Percentiles rank a stretch among this genome's conserved stretches.
phyloP scores from a whole-genome alignment of 768 basidiomycete species.

The Trametes cubensis region DNA sequence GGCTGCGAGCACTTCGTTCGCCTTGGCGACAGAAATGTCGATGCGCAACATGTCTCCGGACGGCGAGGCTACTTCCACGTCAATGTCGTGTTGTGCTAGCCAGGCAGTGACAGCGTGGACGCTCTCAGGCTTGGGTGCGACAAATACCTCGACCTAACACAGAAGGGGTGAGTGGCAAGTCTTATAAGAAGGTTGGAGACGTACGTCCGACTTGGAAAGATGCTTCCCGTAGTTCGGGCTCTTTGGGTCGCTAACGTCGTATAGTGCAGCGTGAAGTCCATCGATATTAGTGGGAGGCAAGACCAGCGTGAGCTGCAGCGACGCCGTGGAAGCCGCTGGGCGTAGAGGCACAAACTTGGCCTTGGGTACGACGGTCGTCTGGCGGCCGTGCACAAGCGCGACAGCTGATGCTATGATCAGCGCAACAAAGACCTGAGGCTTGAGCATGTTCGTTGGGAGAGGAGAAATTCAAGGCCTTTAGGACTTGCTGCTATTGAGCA shows the following conservation, averaged over 20 bases:
- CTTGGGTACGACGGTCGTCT: background rate
- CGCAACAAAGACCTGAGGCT: background rate
- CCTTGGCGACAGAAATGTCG: background rate
- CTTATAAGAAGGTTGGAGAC: background rate
- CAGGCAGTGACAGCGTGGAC: conserved; percentile 15
- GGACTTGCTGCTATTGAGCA: background rate
- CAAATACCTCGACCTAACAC: conserved; percentile 13
- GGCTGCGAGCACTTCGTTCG: conserved; percentile 7
- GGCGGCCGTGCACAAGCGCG: background rate
- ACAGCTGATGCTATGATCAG: background rate
- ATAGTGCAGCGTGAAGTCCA: conserved; percentile 37
- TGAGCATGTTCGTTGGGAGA: background rate
- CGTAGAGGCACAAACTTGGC: conserved; percentile 1
- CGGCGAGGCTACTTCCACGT: background rate
- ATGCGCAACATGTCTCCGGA: background rate
- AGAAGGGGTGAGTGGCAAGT: background rate
- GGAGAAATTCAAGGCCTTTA: background rate
- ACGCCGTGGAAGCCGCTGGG: background rate
- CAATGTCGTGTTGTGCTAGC: conserved; percentile 6
- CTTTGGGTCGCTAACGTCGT: conserved; percentile 37
- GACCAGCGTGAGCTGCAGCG: conserved; percentile 38
- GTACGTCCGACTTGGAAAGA: conserved; percentile 41
- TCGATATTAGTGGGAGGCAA: conserved; percentile 35
- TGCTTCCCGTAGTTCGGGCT: conserved; percentile 42
- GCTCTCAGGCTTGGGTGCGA: conserved; percentile 15